Conservation (phyloP, 176 grass and related monocot species). For the Lolium perenne region DNA sequence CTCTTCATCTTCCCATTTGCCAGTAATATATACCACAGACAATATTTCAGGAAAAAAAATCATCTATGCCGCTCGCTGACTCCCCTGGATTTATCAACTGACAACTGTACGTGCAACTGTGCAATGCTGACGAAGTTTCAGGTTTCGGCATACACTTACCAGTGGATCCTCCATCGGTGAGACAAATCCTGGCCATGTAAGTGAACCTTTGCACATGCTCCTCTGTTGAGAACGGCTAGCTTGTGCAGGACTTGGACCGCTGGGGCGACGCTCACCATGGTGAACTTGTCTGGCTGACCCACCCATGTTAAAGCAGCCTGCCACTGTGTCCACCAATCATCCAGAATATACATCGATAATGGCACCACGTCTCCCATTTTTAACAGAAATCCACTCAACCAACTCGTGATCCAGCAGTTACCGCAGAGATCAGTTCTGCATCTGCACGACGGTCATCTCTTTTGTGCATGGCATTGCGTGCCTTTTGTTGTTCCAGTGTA, state of each 20-base stretch:
- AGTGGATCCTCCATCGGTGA: slow-evolving; percentile 15
- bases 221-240: slow-evolving; percentile 59
- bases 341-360: slow-evolving; percentile 47
- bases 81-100: background rate
- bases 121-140: background rate
- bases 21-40: no score
- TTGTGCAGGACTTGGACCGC: background rate
- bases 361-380: slow-evolving; percentile 32
- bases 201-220: slow-evolving; percentile 44
- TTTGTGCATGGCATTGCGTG: background rate
- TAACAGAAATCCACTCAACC: slow-evolving; percentile 19
- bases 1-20: no score
- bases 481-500: background rate
- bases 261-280: slow-evolving; percentile 39
- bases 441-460: background rate
- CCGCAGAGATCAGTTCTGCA: background rate
- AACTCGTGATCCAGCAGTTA: background rate
- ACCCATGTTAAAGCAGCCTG: slow-evolving; percentile 50
- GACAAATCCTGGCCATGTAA: slow-evolving; percentile 54
- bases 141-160: background rate
- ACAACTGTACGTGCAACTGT: background rate
- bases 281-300: slow-evolving; percentile 47
- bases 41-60: no score
- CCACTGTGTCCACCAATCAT: slow-evolving; percentile 55
- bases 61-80: background rate